Evolutionary conservation across 202 grass and related monocot genomes (phyloP), one percentile per base, ranked within the genome.

Genomic region (Zoysia matrella): DNA sequence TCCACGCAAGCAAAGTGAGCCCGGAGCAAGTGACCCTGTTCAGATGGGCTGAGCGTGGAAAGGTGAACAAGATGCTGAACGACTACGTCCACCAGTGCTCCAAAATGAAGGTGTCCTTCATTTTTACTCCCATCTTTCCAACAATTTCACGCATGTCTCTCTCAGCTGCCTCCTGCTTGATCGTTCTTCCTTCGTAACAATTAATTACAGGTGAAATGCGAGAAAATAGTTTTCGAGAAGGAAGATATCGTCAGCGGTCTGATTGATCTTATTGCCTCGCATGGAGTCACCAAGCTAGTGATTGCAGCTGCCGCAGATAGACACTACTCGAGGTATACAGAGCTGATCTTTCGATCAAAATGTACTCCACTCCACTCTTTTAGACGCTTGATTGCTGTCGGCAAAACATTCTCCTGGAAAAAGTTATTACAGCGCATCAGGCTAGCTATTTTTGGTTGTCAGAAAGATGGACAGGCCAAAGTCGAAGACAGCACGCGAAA

Each of bases 231-330:
- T 63, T 79, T 87, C 2, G 87, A 94, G 83, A 83, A 84, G 72
- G 91, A 94, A 41, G 81, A 88, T 69, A 74, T 79, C 67, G 83
- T 72, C 42, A 54, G 66, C 1, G 94, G 89, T 16, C 66, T 97
- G 51, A n/a, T 92, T 11, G 83, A 94, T 76, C 85, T 94, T 44
- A 89, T 97, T 67, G 52, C 40, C 42, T 10, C 48, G 11, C 78
- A 80, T 78, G 68, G 85, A 55, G 82, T 97, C 73, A 78, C 87
- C 41, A 90, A 82, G 64, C 84, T 97, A 71, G 78, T 94, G 45
- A 85, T 97, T 77, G 45, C 89, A 66, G 94, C 89, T 67, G 89
- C 88, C 39, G 85, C 89, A 67, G 92, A 92, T 75, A 90, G 69
- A 66, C 76, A 90, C 4, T 94, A 90, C 78, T 87, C 88, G 11